Evolutionary conservation across 768 basidiomycete species (phyloP).

Genomic region (Trametopsis cervina): DNA sequence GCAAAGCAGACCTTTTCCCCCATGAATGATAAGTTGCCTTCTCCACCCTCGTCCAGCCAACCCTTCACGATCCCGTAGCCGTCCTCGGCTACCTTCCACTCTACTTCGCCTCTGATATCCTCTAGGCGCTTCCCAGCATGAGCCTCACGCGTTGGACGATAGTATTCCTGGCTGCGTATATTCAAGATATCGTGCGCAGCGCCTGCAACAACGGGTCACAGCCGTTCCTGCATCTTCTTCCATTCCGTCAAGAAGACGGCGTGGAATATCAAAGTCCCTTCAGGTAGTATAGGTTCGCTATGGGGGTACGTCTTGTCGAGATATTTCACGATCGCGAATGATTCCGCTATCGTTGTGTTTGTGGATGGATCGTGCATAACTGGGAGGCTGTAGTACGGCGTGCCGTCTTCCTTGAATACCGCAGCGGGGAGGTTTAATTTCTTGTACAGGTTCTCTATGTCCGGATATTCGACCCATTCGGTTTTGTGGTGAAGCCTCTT

Average conservation of each 20-base stretch:
- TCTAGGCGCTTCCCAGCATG: constrained; percentile 31
- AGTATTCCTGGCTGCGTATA: constrained; percentile 31
- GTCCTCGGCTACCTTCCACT: constrained; percentile 32
- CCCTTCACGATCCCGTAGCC: constrained; percentile 22
- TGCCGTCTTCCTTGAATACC: constrained; percentile 22
- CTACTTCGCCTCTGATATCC: constrained; percentile 24
- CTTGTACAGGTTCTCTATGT: constrained; percentile 33
- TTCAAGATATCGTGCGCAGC: constrained; percentile 19
- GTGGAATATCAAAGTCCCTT: constrained; percentile 34
- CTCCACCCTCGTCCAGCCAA: constrained; percentile 10
- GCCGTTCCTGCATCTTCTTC: constrained; percentile 4
- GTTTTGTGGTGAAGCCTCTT: constrained; percentile 38
- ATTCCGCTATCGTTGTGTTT: constrained; percentile 33
- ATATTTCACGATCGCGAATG: constrained; percentile 41
- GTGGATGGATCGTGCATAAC: constrained; percentile 43
- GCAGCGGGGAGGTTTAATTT: constrained; percentile 33
- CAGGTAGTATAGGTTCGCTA: constrained; percentile 32
- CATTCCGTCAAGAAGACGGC: constrained; percentile 29
- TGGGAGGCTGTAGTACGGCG: constrained; percentile 38
- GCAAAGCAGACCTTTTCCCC: constrained; percentile 32
- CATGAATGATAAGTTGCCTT: constrained; percentile 20
- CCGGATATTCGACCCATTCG: constrained; percentile 44
- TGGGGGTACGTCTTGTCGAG: constrained; percentile 44
- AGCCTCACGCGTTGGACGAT: constrained; percentile 29
- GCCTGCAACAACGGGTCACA: not conserved